Base-by-base conservation (phyloP, 352 stramenopile species). In the Phytophthora ramorum region DNA sequence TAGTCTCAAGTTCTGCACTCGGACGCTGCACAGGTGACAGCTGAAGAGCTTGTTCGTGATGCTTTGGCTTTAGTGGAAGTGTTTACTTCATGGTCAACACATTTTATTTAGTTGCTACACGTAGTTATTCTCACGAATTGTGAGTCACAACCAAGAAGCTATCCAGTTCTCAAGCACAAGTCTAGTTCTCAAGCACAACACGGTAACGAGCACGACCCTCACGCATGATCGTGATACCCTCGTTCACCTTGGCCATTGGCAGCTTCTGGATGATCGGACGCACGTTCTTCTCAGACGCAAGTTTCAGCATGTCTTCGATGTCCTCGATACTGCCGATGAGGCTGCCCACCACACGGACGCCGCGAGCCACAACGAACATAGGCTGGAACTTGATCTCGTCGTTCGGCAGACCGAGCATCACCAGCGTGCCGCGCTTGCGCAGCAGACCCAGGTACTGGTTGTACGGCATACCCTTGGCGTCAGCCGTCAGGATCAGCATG, bases 221-320 rank as follows among this genome's bases (percentile, higher is more conserved):
- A 35, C 66, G 61, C 49, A 82, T 76, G 49, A 78, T 72, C 7
- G 69, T 65, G 28, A 81, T 65, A 9, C 73, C 75, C 20, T 78
- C 66, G 51, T 84, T 81, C 7, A 80, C 76, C 47, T 87, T 69
- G 24, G 48, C 46, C 69, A 85, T 83, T 2, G 79, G 66, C 30
- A 83, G 44, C 58, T 80, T 80, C 62, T 87, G 58, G 43, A 85
- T 79, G 43, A 83, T 74, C 22, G 70, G 63, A 6, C 71, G 67
- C 10, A 96, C 85, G 9, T 90, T 75, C 50, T 93, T 78, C 35
- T 85, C 62, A 0, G 74, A 77, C 14, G 88, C 96, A 16, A 97
- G 79, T 28, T 92, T 73, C 2, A 97, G 69, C 86, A 97, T 95
- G 35, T 96, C 83, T n/a, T n/a, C n/a, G n/a, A n/a, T 93, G 55